Conservation (phyloP, 257 asterid species). For the Paulownia fortunei region DNA sequence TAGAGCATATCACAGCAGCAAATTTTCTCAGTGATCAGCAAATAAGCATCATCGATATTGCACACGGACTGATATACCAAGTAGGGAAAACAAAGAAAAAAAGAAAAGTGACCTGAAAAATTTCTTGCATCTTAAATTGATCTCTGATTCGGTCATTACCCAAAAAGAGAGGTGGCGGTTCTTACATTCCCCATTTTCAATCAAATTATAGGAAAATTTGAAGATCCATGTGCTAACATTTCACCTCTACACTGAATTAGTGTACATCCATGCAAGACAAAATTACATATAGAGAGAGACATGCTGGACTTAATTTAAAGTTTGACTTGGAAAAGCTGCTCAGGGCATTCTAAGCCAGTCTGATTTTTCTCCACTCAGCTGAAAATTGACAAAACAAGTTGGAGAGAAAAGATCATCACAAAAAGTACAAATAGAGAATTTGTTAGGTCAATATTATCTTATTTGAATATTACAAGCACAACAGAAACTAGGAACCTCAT, state of each 20-base stretch:
- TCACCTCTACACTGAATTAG: neutral
- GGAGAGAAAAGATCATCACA: neutral
- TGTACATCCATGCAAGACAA: neutral
- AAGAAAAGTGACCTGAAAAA: neutral
- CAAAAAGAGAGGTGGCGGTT: neutral
- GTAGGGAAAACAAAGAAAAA: too few relatives aligned
- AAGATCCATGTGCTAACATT: neutral
- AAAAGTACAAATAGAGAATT: neutral
- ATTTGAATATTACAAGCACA: neutral
- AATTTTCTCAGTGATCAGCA: neutral
- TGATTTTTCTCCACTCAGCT: neutral
- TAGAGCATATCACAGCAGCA: constrained; percentile 12
- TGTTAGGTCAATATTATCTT: neutral
- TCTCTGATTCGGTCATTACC: neutral
- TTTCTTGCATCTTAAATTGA: neutral
- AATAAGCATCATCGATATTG: constrained; percentile 10
- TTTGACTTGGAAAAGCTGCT: neutral
- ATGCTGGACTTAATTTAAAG: neutral
- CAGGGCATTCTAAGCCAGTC: neutral
- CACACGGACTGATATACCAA: neutral
- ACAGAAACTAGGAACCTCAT: neutral
- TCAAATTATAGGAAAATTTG: neutral
- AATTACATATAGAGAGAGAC: neutral
- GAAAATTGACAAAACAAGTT: neutral
- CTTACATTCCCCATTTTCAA: neutral